Evolutionary conservation across 2,329 filamentous ascomycete species (phyloP).

Genomic region (Stromatinia cepivora): DNA sequence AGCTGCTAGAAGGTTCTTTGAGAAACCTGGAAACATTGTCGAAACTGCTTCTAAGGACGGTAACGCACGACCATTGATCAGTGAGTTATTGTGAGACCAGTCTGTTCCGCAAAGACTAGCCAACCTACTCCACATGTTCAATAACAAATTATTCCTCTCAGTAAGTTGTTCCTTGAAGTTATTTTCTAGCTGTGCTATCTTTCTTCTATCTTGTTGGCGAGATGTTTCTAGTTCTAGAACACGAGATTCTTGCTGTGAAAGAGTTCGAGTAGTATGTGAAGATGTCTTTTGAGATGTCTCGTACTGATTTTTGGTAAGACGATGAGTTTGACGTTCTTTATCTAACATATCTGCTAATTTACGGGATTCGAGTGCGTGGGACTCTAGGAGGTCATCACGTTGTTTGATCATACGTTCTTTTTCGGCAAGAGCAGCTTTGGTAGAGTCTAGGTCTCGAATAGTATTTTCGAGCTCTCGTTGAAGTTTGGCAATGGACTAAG

Average conservation of each 20-base stretch:
- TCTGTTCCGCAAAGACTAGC: conserved; percentile 84
- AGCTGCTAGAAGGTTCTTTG: conserved; percentile 82
- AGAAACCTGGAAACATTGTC: conserved; percentile 83
- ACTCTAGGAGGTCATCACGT: conserved; percentile 84
- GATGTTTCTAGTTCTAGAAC: conserved; percentile 84
- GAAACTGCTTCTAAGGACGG: conserved; percentile 84
- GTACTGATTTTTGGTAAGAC: conserved; percentile 82
- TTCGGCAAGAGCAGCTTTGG: conserved; percentile 77
- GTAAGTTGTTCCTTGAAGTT: conserved; percentile 82
- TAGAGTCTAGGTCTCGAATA: conserved; percentile 75
- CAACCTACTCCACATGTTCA: conserved; percentile 87
- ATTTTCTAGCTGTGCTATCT: conserved; percentile 70
- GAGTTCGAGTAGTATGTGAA: conserved; percentile 80
- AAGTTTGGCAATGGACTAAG: conserved; percentile 77
- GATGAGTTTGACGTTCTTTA: conserved; percentile 81
- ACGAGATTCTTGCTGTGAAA: conserved; percentile 79
- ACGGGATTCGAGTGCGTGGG: conserved; percentile 80
- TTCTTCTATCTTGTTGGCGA: conserved; percentile 74
- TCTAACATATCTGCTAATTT: conserved; percentile 86
- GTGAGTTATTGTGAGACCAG: conserved; percentile 85
- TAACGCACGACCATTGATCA: conserved; percentile 81
- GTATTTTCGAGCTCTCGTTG: conserved; percentile 86
- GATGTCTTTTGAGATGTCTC: conserved; percentile 88
- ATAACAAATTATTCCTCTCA: conserved; percentile 84
- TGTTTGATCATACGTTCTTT: conserved; percentile 89